Evolutionary conservation across 2,329 filamentous ascomycete genomes (phyloP).

Genomic region (Venturia effusa): DNA sequence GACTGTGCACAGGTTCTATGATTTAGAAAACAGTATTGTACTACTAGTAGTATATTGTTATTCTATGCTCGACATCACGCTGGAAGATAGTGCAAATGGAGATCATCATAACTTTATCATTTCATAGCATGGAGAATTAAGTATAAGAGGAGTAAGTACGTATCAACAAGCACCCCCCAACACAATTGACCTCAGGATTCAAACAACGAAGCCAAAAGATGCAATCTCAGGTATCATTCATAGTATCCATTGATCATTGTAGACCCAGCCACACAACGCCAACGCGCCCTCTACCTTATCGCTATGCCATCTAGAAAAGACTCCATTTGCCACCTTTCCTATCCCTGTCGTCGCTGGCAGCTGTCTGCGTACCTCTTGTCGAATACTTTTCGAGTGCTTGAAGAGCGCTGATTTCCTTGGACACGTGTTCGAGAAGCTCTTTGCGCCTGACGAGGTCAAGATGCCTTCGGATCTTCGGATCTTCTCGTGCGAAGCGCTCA

Average conservation of each 20-base stretch:
- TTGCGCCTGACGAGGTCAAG: slow-evolving; percentile 88
- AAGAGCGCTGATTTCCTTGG: slow-evolving; percentile 92
- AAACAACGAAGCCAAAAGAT: background rate
- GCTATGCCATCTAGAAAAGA: background rate
- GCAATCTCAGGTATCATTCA: slow-evolving; percentile 1
- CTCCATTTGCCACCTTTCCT: slow-evolving; percentile 9
- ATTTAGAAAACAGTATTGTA: too few species aligned
- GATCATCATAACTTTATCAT: background rate
- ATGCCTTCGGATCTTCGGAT: slow-evolving; percentile 79
- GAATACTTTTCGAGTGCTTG: slow-evolving; percentile 55
- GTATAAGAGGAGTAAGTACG: background rate
- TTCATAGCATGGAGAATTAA: background rate
- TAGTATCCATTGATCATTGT: background rate
- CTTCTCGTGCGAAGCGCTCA: slow-evolving; percentile 84
- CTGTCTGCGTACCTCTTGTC: background rate
- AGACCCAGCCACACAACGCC: background rate
- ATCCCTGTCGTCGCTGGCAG: background rate
- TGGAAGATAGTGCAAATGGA: background rate
- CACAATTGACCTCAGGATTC: background rate
- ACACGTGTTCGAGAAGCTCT: slow-evolving; percentile 80
- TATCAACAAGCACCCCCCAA: background rate
- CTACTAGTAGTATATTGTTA: too few species aligned
- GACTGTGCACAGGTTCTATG: too few species aligned
- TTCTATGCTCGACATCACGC: too few species aligned
- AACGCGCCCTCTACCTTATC: background rate